Base-by-base conservation (phyloP, 305 asterid species). In the Nicotiana rustica region DNA sequence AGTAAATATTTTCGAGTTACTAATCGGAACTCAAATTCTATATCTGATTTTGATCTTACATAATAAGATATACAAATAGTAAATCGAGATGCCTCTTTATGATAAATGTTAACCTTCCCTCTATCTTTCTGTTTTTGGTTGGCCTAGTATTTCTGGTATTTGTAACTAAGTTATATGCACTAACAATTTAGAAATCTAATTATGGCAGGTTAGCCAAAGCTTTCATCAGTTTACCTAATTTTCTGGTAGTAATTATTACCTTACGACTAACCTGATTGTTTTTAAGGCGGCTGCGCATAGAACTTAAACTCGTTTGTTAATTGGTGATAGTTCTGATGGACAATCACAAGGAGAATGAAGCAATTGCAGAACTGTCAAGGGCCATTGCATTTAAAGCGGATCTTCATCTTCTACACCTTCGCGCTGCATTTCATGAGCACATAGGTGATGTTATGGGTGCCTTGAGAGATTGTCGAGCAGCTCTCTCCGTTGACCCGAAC, bases 361-460 rank as follows among this genome's bases (percentile, higher is more conserved):
- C 99, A 3, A 92, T 96, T 33, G 95, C 89, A 33, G 99, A 94
- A 84, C 90, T 96, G 69, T 94, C 99, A 21, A 89, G 88, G 90
- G 99, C 99, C 33, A 93, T 96, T 8, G 89, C 97, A 0, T 96
- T 96, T 86, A 96, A 96, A 89, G 98, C 98, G 0, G 99, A 96
- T 87, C 97, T 94, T 85, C 98, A 96, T 83, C 96, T 96, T 33
- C 89, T 96, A 33, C 99, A 96, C 83, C 96, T 96, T 0, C 90
- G 98, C 1, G 99, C 99, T 21, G 99, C 99, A 17, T 94, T 96
- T 84, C 97, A 94, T 55, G 99, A 96, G 92, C 98, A 96, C 91
- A 85, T 92, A 2, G 98, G 97, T 3, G 96, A 96, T 61, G 95
- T 89, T 7, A 87, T 88, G 87, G 98, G 97, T 7, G 99, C 98